These are phyloP conservation scores for Colletotrichum musae DNA, from an alignment of 2,329 filamentous ascomycete genomes.

Conservation along the genomic window DNA sequence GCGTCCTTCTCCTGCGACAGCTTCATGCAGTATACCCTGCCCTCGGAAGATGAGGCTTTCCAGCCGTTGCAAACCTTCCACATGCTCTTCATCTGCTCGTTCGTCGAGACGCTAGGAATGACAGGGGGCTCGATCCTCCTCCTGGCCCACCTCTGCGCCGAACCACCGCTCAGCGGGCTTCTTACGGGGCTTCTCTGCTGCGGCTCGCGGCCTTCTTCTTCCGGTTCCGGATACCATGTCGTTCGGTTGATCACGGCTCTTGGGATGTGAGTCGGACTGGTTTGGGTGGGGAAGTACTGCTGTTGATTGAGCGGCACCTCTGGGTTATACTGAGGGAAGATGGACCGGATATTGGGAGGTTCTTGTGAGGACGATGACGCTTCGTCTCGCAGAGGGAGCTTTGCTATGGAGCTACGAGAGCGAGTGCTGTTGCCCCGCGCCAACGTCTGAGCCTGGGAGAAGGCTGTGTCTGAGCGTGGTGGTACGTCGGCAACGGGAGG, in stretches of 20 bases:
- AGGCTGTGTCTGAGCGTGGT: constrained; percentile 64
- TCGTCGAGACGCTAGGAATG: constrained; percentile 67
- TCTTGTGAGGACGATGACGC: constrained; percentile 43
- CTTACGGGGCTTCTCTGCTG: constrained; percentile 36
- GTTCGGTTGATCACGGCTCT: constrained; percentile 76
- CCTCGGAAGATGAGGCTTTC: constrained; percentile 73
- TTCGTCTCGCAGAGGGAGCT: constrained; percentile 61
- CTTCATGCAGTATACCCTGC: constrained; percentile 71
- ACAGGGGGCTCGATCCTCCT: constrained; percentile 56
- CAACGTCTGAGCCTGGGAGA: constrained; percentile 66
- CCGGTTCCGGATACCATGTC: constrained; percentile 65
- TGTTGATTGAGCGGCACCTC: constrained; percentile 76
- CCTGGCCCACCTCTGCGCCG: constrained; percentile 46
- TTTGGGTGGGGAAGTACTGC: constrained; percentile 77
- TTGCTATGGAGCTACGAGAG: constrained; percentile 71
- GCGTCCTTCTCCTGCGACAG: constrained; percentile 70
- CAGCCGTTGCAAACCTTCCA: constrained; percentile 81
- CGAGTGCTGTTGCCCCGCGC: constrained; percentile 64
- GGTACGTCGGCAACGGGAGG: constrained; percentile 59
- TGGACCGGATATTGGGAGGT: constrained; percentile 72
- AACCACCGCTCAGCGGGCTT: constrained; percentile 24
- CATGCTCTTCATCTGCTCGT: constrained; percentile 73
- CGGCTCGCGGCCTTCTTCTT: constrained; percentile 44
- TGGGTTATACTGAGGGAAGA: constrained; percentile 83
- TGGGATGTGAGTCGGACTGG: constrained; percentile 75